Base-by-base conservation (phyloP, 441 rosid genomes). In the Flueggea neowawraea region DNA sequence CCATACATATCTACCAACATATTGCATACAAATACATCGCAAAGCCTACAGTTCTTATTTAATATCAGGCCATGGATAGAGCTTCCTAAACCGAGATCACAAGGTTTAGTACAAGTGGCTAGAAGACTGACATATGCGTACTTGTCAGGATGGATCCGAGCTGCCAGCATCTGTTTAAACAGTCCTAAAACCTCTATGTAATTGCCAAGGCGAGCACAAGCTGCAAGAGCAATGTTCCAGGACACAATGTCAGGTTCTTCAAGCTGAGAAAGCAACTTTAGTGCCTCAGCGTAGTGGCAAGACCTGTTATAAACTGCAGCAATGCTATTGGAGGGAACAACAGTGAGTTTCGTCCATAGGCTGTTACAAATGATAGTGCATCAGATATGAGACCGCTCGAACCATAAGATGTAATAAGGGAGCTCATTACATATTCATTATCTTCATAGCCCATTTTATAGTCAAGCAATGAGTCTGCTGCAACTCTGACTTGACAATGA, bases 211-310 rank as follows among this genome's bases (percentile, higher is more conserved):
- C 83, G 96, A 67, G 92, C 83, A 76, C 87, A 85, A 62, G 97
- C 96, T 14, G 90, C 84, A 52, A 85, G 73, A 32, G 68, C 80
- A 67, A 88, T 88, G 69, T 90, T 93, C 97, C 95, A 93, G 49
- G 96, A 88, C 65, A 85, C 83, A 52, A 55, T 62, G 52, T 90
- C 96, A 4, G 92, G 97, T 62, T 85, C 82, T 67, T 86, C 90
- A 63, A 88, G 77, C 57, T 74, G 60, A 55, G 84, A 84, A 68
- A 90, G 88, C 71, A 93, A 72, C 76, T 74, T 67, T 54, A 88
- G 45, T 8, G 92, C 73, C 63, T 81, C 77, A 47, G 54, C 68
- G 80, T 83, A 90, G 43, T 77, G 82, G 17, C 89, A 88, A 54
- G 63, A 66, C 75, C 89, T 85, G 76, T 74, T 88, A 61, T 78